Conservation (phyloP, 257 asterid genomes). For the Euphrasia confusa region DNA sequence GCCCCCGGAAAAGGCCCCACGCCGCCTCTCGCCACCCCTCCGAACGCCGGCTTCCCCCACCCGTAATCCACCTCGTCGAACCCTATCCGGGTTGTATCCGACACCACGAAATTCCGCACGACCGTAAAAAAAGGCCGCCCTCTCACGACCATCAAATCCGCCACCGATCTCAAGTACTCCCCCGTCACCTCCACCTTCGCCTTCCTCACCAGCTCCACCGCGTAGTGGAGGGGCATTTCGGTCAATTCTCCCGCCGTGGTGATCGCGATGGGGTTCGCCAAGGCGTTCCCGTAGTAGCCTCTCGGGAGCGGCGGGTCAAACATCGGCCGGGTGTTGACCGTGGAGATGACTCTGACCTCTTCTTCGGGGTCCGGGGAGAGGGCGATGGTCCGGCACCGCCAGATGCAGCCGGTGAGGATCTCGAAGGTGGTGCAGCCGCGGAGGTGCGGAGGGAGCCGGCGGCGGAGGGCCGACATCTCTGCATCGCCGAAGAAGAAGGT, state of each 20-base stretch:
- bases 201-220: constrained; percentile 37
- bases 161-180: constrained; percentile 43
- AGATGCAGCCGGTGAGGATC: constrained; percentile 40
- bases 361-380: constrained; percentile 35
- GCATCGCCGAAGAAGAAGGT: constrained; percentile 43
- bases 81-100: constrained; percentile 42
- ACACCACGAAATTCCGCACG: constrained; percentile 34
- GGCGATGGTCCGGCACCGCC: constrained; percentile 52
- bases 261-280: constrained; percentile 34
- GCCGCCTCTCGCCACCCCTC: constrained; percentile 58
- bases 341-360: constrained; percentile 38
- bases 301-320: constrained; percentile 37
- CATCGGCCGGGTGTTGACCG: constrained; percentile 30
- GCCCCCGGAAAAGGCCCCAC: constrained; percentile 46
- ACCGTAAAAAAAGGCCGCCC: constrained; percentile 28
- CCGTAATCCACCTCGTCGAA: constrained; percentile 56
- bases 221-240: constrained; percentile 28
- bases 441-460: constrained; percentile 34
- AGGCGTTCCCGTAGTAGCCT: constrained; percentile 50
- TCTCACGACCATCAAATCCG: constrained; percentile 42
- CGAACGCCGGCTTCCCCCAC: constrained; percentile 57
- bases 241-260: constrained; percentile 28
- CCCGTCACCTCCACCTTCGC: constrained; percentile 33
- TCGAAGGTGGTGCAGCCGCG: constrained; percentile 43
- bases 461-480: constrained; percentile 43